These are phyloP conservation scores for Mycena sp. DNA, from an alignment of 1,284 basidiomycete genomes.

Conservation along the genomic window DNA sequence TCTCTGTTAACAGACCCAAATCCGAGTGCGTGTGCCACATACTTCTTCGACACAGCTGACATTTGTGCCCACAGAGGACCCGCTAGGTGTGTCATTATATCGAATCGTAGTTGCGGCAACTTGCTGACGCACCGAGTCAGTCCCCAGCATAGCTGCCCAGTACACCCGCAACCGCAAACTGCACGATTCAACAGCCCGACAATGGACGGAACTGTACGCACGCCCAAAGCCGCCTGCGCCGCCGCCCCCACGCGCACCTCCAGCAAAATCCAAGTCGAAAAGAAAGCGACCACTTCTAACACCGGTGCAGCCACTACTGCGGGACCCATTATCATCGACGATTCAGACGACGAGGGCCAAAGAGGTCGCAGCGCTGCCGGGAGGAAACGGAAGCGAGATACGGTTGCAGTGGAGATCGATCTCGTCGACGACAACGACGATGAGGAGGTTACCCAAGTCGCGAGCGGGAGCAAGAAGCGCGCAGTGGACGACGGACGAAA, in stretches of 20 bases:
- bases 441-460: background rate
- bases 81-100: slow-evolving; percentile 58
- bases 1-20: slow-evolving; percentile 91
- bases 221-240: slow-evolving; percentile 54
- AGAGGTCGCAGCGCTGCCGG: background rate
- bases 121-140: slow-evolving; percentile 44
- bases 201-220: slow-evolving; percentile 72
- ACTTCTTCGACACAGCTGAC: slow-evolving; percentile 19
- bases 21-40: slow-evolving; percentile 67
- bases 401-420: slow-evolving; percentile 5
- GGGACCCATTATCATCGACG: slow-evolving; percentile 56
- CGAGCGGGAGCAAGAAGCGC: slow-evolving; percentile 22
- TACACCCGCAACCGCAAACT: slow-evolving; percentile 69
- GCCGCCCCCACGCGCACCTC: slow-evolving; percentile 21
- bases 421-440: slow-evolving; percentile 21
- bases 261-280: slow-evolving; percentile 48
- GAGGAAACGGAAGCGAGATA: slow-evolving; percentile 40
- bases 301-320: slow-evolving; percentile 25
- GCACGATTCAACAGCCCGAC: slow-evolving; percentile 72
- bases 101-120: slow-evolving; percentile 8
- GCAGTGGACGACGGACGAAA: slow-evolving; percentile 9
- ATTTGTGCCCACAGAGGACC: slow-evolving; percentile 61
- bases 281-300: slow-evolving; percentile 22
- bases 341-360: slow-evolving; percentile 56
- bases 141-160: slow-evolving; percentile 77